Evolutionary conservation across 768 basidiomycete species (phyloP).

Genomic region (Suillus alpinus): DNA sequence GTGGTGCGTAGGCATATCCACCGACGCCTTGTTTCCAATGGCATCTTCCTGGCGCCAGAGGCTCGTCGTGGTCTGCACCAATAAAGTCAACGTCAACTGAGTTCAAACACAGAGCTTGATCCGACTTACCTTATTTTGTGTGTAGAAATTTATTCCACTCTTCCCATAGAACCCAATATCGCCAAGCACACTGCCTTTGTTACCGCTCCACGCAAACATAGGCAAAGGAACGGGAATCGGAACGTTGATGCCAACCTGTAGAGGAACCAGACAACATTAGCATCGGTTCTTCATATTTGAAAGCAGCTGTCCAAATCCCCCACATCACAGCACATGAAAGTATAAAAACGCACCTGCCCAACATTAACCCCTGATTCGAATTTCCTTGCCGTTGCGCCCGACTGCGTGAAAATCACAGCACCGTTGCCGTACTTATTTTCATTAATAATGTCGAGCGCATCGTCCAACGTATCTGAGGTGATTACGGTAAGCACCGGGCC

Average conservation of each 20-base stretch:
- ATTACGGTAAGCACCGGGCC: slow-evolving; percentile 85
- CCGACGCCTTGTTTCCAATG: slow-evolving; percentile 72
- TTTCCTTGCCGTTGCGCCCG: slow-evolving; percentile 90
- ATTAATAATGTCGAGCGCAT: slow-evolving; percentile 89
- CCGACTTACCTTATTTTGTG: slow-evolving; percentile 76
- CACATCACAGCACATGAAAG: background rate
- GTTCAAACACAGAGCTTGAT: background rate
- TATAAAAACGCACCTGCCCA: slow-evolving; percentile 48
- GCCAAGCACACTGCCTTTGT: slow-evolving; percentile 83
- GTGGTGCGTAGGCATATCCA: slow-evolving; percentile 67
- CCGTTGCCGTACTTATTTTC: slow-evolving; percentile 91
- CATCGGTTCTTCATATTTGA: background rate
- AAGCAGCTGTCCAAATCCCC: background rate
- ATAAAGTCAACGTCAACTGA: slow-evolving; percentile 7
- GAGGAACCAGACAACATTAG: background rate
- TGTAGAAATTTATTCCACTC: slow-evolving; percentile 93
- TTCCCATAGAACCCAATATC: slow-evolving; percentile 92
- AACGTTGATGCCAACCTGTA: slow-evolving; percentile 80
- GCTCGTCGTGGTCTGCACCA: slow-evolving; percentile 77
- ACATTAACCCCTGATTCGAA: slow-evolving; percentile 88
- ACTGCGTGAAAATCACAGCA: slow-evolving; percentile 94
- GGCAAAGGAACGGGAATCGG: slow-evolving; percentile 90
- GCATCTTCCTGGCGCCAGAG: slow-evolving; percentile 91
- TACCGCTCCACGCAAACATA: slow-evolving; percentile 97
- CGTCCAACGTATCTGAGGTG: slow-evolving; percentile 80